Conservation (phyloP, 2,329 filamentous ascomycete genomes). For the Hypoxylon sp. region DNA sequence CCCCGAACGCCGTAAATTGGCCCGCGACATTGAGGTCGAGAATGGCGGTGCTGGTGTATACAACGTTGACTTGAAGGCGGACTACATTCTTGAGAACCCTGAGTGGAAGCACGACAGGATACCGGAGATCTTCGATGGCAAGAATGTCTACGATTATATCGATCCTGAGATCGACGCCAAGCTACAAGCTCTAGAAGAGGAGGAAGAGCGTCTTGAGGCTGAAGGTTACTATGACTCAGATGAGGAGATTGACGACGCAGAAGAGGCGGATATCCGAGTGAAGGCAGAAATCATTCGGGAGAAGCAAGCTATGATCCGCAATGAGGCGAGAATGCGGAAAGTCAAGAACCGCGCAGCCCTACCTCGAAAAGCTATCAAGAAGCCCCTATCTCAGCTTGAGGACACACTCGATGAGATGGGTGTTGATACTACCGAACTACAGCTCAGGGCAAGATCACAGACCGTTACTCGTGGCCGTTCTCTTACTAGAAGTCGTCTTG, state of each 20-base stretch:
- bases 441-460: conserved; percentile 78
- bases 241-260: conserved; percentile 84
- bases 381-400: conserved; percentile 89
- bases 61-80: conserved; percentile 91
- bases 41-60: conserved; percentile 96
- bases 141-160: conserved; percentile 97
- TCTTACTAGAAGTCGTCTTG: conserved; percentile 72
- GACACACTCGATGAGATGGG: conserved; percentile 87
- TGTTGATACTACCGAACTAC: conserved; percentile 83
- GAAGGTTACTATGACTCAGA: conserved; percentile 96
- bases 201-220: conserved; percentile 91
- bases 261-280: conserved; percentile 87
- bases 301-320: conserved; percentile 92
- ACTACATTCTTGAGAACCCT: conserved; percentile 87
- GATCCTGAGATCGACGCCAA: conserved; percentile 97
- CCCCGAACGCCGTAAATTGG: conserved; percentile 84
- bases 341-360: conserved; percentile 98
- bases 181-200: conserved; percentile 90
- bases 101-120: conserved; percentile 98
- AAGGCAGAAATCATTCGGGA: conserved; percentile 97
- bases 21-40: conserved; percentile 90
- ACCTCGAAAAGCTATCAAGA: conserved; percentile 84
- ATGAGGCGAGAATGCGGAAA: conserved; percentile 96
- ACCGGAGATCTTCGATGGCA: conserved; percentile 93
- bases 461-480: conserved; percentile 80